phyloP scores from a whole-genome alignment of 306 rosid genomes.

The Cyamopsis tetragonoloba region DNA sequence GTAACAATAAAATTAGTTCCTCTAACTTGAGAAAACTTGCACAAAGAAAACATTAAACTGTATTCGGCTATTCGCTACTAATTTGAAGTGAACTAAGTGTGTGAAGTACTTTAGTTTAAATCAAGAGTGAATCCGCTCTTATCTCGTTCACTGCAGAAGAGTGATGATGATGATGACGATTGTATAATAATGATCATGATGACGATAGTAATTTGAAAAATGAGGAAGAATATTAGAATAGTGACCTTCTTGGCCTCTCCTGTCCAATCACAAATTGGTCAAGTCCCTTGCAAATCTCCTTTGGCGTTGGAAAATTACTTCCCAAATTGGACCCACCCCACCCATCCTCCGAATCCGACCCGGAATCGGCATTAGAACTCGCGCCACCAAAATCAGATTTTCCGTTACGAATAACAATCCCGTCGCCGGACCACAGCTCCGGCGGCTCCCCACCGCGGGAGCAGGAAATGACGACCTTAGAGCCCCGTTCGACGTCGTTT shows the following conservation, averaged over 20 bases:
- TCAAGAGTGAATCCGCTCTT: too few relatives aligned
- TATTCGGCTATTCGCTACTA: too few relatives aligned
- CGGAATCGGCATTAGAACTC: constrained; percentile 52
- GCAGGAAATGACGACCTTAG: constrained; percentile 36
- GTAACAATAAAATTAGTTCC: background rate
- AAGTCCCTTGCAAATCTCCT: constrained; percentile 86
- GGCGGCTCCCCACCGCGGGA: constrained; percentile 88
- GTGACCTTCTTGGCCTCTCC: constrained; percentile 87
- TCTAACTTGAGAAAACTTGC: too few relatives aligned
- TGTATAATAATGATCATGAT: too few relatives aligned
- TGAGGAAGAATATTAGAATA: too few relatives aligned
- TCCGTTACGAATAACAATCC: constrained; percentile 59
- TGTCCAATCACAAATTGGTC: constrained; percentile 97
- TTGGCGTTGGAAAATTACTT: constrained; percentile 79
- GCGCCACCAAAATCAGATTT: constrained; percentile 45
- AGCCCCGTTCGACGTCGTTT: too few relatives aligned
- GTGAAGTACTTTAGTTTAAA: too few relatives aligned
- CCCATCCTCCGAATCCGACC: constrained; percentile 55
- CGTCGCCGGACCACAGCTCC: constrained; percentile 92
- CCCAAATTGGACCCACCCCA: constrained; percentile 96
- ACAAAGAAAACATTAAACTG: too few relatives aligned
- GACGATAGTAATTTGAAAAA: too few relatives aligned
- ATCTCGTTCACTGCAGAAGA: too few relatives aligned
- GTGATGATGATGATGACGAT: too few relatives aligned
- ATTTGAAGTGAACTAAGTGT: too few relatives aligned